Evolutionary conservation across 345 rosid species (phyloP).

Genomic region (Arabis hirsuta): DNA sequence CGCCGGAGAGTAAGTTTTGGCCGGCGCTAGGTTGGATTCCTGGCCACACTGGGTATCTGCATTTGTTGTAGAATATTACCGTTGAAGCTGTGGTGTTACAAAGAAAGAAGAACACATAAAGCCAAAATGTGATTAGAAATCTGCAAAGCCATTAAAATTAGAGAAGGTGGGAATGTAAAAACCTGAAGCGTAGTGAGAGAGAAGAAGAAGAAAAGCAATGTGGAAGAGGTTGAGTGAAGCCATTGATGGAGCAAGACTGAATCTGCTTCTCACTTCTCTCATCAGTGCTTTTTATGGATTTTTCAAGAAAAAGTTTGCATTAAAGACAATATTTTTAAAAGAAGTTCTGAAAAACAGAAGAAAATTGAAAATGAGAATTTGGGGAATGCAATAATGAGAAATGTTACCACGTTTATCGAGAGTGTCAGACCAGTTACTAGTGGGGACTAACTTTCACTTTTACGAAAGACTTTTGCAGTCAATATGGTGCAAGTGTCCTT

Average conservation of each 20-base stretch:
- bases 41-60: conserved; percentile 89
- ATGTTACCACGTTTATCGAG: conserved; percentile 35
- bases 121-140: not conserved
- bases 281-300: conserved; percentile 29
- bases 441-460: conserved; percentile 39
- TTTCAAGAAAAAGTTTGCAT: not conserved
- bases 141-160: not conserved
- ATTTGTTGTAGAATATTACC: conserved; percentile 76
- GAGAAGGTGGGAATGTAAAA: not conserved
- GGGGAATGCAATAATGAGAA: conserved; percentile 40
- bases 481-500: conserved; percentile 32
- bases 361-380: not conserved
- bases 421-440: conserved; percentile 30
- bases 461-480: conserved; percentile 23
- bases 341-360: too few relatives aligned
- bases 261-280: not conserved
- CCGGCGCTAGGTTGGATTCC: conserved; percentile 94
- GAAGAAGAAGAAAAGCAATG: conserved; percentile 40
- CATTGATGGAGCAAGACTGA: conserved; percentile 36
- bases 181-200: conserved; percentile 51
- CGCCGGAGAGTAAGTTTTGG: conserved; percentile 68
- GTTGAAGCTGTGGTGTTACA: conserved; percentile 56
- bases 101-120: not conserved
- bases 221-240: conserved; percentile 26
- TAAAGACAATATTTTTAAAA: not conserved